Base-by-base conservation (phyloP, 352 stramenopile species). In the Phytophthora palmivora region DNA sequence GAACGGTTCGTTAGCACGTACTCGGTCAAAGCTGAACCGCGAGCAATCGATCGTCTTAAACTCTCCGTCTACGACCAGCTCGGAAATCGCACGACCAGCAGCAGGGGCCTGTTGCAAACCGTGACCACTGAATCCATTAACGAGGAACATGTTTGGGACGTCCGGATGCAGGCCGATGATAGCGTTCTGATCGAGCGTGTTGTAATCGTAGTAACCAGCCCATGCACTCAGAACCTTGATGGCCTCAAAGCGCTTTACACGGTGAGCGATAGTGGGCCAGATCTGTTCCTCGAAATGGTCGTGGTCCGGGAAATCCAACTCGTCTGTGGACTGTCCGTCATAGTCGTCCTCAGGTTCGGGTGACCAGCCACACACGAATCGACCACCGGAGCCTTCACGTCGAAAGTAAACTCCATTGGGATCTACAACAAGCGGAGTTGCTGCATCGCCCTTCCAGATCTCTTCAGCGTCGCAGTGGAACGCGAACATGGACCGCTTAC, bases 191-290 rank as follows among this genome's bases (percentile, higher is more conserved):
- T 95, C 87, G 24, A 94, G 88, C 15, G 83, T 93, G 71, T 95
- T 94, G 79, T 89, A 95, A 55, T 95, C 87, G 67, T 95, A 95
- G 67, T 85, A 95, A 7, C 87, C 87, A 24, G 87, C 78, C 87
- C 87, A 95, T 6, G 78, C 66, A 37, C 77, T 88, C 21, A 91
- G n/a, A 2, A 94, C 52, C 58, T 95, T 94, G 61, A 95, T 86
- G 30, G 76, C 79, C 50, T 95, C 84, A 38, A 95, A 94, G 16
- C 80, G 68, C 26, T 86, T 78, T 10, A 95, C 85, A 21, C 87
- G 81, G 43, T 79, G 61, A 2, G 87, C 87, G 37, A 95, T 90
- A 14, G 83, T 91, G 14, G 87, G 87, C 87, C 87, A 95, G 56
- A 94, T 87, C 16, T 88, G 51, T 39, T 91, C 73, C 41, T 92